Percentiles rank a stretch among this genome's conserved stretches.
Conservation (phyloP, 2,329 filamentous ascomycete species). For the Mycosphaerella sp. region DNA sequence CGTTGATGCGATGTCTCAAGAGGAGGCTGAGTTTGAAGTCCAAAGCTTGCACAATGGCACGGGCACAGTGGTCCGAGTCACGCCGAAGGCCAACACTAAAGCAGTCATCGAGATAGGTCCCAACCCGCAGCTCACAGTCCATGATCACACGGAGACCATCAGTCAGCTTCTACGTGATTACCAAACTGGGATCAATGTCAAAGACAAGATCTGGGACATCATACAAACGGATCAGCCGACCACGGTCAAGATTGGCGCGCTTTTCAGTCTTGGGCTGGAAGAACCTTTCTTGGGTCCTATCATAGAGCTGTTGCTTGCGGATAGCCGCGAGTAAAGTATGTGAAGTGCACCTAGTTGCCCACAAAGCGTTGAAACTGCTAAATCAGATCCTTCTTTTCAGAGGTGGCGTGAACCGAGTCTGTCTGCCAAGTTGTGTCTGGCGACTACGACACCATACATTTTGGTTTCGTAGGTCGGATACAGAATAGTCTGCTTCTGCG, state of each 20-base stretch:
- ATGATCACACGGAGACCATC: neutral
- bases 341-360: too few species aligned
- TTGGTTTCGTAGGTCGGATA: too few species aligned
- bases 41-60: neutral
- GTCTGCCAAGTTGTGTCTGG: too few species aligned
- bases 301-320: neutral
- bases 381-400: too few species aligned
- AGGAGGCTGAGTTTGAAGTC: neutral
- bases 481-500: too few species aligned
- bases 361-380: too few species aligned
- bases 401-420: too few species aligned
- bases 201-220: neutral
- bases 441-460: too few species aligned
- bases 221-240: neutral
- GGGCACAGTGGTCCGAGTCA: neutral
- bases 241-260: neutral
- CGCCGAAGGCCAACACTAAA: neutral
- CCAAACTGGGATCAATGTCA: neutral
- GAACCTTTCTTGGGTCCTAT: neutral
- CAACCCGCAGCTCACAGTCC: neutral
- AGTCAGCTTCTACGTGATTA: neutral
- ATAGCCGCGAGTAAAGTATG: neutral
- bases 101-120: neutral
- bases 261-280: neutral
- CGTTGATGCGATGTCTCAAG: neutral